Conservation (phyloP, 805 yeast genomes). For the Metschnikowia colocasiae region DNA sequence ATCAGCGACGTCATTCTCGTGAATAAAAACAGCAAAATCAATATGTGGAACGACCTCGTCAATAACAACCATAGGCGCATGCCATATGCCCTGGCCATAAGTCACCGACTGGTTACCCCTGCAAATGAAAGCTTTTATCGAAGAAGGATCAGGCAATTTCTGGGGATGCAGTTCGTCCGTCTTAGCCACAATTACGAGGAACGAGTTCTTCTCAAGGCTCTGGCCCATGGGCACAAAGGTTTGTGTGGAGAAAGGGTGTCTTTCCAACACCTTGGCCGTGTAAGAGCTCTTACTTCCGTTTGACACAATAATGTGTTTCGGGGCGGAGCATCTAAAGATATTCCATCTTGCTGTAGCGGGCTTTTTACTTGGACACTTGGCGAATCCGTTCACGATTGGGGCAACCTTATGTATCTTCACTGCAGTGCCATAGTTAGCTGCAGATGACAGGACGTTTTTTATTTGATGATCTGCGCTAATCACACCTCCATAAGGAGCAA, state of each 20-base stretch:
- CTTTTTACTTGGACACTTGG: slow-evolving; percentile 42
- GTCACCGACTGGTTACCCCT: slow-evolving; percentile 87
- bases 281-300: slow-evolving; percentile 30
- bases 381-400: slow-evolving; percentile 54
- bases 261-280: slow-evolving; percentile 67
- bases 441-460: slow-evolving; percentile 34
- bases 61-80: slow-evolving; percentile 92
- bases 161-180: slow-evolving; percentile 34
- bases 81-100: slow-evolving; percentile 86
- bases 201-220: slow-evolving; percentile 45
- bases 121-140: slow-evolving; percentile 66
- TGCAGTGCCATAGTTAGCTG: slow-evolving; percentile 95
- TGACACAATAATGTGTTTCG: slow-evolving; percentile 49
- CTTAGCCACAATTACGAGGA: slow-evolving; percentile 77
- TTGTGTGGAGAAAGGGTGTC: slow-evolving; percentile 88
- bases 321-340: slow-evolving; percentile 77
- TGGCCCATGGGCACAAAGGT: slow-evolving; percentile 91
- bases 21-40: slow-evolving; percentile 86
- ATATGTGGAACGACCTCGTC: slow-evolving; percentile 47
- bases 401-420: slow-evolving; percentile 70
- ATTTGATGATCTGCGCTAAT: slow-evolving; percentile 77
- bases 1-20: slow-evolving; percentile 73
- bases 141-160: slow-evolving; percentile 57
- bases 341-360: slow-evolving; percentile 70
- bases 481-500: slow-evolving; percentile 69